phyloP scores from a whole-genome alignment of 257 asterid genomes.

The Cynanchum wilfordii region DNA sequence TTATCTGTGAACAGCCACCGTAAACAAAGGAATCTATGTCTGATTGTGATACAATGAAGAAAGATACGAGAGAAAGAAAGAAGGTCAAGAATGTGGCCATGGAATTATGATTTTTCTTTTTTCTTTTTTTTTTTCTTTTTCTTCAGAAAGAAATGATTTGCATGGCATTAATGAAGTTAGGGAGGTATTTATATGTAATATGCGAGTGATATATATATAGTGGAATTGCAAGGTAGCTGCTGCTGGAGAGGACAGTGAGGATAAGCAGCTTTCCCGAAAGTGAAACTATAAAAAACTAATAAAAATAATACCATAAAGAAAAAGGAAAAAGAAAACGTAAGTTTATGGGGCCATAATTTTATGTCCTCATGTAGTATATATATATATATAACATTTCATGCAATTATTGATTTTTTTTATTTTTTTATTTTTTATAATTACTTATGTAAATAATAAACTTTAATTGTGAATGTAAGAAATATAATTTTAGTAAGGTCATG shows the following conservation, averaged over 20 bases:
- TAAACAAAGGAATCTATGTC: slow-evolving; percentile 46
- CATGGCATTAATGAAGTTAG: slow-evolving; percentile 5
- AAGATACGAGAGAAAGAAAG: slow-evolving; percentile 14
- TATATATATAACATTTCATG: too few relatives aligned
- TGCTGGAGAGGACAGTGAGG: not conserved
- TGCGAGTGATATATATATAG: too few relatives aligned
- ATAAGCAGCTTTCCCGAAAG: not conserved
- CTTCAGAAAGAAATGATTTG: not conserved
- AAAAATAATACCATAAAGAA: not conserved
- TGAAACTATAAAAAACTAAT: not conserved
- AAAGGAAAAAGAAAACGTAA: not conserved
- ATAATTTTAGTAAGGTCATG: too few relatives aligned
- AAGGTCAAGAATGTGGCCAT: slow-evolving; percentile 25
- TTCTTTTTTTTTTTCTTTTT: too few relatives aligned
- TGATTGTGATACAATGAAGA: slow-evolving; percentile 27
- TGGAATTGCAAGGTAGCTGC: too few relatives aligned
- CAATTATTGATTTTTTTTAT: too few relatives aligned
- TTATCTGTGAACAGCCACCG: slow-evolving; percentile 78
- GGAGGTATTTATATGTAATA: too few relatives aligned
- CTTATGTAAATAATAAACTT: too few relatives aligned
- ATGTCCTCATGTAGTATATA: too few relatives aligned
- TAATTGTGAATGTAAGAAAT: too few relatives aligned
- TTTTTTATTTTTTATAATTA: too few relatives aligned
- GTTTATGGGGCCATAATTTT: not conserved
- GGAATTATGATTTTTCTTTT: not conserved